Conservation (phyloP, 2,329 filamentous ascomycete genomes). For the Aphanocladium album region DNA sequence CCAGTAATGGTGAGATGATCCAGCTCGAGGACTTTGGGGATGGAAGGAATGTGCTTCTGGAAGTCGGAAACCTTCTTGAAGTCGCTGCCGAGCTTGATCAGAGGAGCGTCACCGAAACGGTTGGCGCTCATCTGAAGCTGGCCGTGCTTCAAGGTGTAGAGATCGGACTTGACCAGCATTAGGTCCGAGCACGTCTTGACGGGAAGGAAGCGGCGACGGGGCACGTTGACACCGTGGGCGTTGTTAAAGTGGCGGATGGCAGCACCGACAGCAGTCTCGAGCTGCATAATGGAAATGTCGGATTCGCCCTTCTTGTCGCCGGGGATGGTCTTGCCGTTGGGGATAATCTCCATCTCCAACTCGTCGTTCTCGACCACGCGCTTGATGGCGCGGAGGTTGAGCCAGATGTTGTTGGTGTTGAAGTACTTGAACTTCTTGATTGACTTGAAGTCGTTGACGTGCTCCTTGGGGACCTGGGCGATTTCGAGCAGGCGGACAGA, state of each 20-base stretch:
- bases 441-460: conserved; percentile 99
- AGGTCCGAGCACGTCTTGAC: conserved; percentile 99
- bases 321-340: conserved; percentile 97
- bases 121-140: conserved; percentile 95
- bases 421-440: conserved; percentile 99
- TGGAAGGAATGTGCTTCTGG: conserved; percentile 79
- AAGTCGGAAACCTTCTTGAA: conserved; percentile 99
- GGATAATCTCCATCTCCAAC: conserved; percentile 99
- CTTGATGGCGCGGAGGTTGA: conserved; percentile 96
- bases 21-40: conserved; percentile 85
- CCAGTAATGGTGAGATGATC: conserved; percentile 97
- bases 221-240: conserved; percentile 97
- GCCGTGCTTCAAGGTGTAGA: conserved; percentile 98
- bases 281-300: conserved; percentile 93
- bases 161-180: conserved; percentile 98
- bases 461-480: conserved; percentile 98
- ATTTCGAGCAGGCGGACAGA: conserved; percentile 96
- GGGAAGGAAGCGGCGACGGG: conserved; percentile 93
- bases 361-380: conserved; percentile 97
- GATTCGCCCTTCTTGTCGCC: conserved; percentile 99
- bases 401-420: conserved; percentile 99
- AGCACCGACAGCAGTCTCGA: conserved; percentile 96
- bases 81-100: conserved; percentile 98
- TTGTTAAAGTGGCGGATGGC: conserved; percentile 99
- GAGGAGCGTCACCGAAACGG: conserved; percentile 91